Evolutionary conservation across 2,329 filamentous ascomycete species (phyloP), one percentile per base, ranked within the genome.

Genomic region (Xylaria sp.): DNA sequence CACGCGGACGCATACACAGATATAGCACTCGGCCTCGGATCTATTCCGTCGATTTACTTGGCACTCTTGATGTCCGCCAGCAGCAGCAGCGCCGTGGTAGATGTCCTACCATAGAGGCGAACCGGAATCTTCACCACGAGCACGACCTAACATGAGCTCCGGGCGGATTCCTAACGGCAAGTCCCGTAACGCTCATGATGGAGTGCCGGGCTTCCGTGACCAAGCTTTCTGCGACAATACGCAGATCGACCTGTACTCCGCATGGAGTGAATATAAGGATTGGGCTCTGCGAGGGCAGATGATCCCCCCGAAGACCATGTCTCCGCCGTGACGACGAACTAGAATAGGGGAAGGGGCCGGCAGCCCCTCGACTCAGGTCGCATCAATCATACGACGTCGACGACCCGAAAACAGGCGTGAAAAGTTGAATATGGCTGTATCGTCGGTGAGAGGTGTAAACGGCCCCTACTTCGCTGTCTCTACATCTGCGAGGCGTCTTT

Each of bases 261-360:
- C 59, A 56, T 40, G 74, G 63, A 62, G 60, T 71, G 6, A 71
- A 76, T 37, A 50, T 73, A 19, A 61, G 71, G 13, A 74, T 71
- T 29, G 73, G 72, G 0, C 53, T 73, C 1, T 58, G 75, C 2
- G 69, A 74, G 18, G 72, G 73, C 2, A 75, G 73, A 72, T 76
- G 72, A 72, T 52, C 69, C 21, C 72, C 71, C 22, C 4, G 71
- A 74, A 42, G 70, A 67, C 2, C 60, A 66, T 1, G 49, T 52
- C 11, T 64, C 71, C 51, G 63, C 62, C 11, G 7, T 69, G 11
- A 50, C 57, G 17, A 54, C 9, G 56, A 57, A 8, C 17, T 38
- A 11, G 19, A 20, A 3, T 73, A 71, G 71, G 39, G 63, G 21
- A 18, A 44, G 13, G 63, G 49, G 1, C 46, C 73, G n/a, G 4